phyloP scores from a whole-genome alignment of 371 early-diverging fungal species.

The Actinomortierella wolfii region DNA sequence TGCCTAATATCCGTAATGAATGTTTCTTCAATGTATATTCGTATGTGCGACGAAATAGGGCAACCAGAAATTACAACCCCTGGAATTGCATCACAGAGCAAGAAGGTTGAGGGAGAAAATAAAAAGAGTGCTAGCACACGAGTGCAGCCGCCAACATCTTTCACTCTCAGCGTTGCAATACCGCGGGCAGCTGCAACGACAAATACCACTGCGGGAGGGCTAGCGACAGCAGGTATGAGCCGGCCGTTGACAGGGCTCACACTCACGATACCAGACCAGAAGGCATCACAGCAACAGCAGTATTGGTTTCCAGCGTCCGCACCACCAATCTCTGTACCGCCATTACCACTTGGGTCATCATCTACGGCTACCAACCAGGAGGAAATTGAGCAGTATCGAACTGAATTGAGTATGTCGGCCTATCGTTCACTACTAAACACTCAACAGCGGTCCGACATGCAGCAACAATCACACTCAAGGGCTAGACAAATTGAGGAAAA shows the following conservation, averaged over 20 bases:
- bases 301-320: not conserved
- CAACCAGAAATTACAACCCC: no score
- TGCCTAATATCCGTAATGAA: no score
- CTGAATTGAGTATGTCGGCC: slow-evolving; percentile 44
- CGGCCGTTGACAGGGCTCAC: not conserved
- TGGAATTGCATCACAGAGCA: no score
- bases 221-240: no score
- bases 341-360: slow-evolving; percentile 22
- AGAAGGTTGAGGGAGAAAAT: no score
- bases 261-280: slow-evolving; percentile 2
- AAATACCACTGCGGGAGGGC: no score
- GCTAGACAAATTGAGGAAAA: no score
- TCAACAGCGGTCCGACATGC: slow-evolving; percentile 15
- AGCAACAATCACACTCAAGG: not conserved
- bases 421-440: slow-evolving; percentile 41
- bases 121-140: not conserved
- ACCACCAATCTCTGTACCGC: slow-evolving; percentile 10
- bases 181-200: no score
- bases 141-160: not conserved
- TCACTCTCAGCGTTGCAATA: not conserved
- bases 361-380: slow-evolving; percentile 22
- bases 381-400: slow-evolving; percentile 41
- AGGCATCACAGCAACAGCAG: not conserved
- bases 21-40: no score
- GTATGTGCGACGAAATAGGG: no score